phyloP scores from a whole-genome alignment of 306 rosid species.

The Acacia acuminata region DNA sequence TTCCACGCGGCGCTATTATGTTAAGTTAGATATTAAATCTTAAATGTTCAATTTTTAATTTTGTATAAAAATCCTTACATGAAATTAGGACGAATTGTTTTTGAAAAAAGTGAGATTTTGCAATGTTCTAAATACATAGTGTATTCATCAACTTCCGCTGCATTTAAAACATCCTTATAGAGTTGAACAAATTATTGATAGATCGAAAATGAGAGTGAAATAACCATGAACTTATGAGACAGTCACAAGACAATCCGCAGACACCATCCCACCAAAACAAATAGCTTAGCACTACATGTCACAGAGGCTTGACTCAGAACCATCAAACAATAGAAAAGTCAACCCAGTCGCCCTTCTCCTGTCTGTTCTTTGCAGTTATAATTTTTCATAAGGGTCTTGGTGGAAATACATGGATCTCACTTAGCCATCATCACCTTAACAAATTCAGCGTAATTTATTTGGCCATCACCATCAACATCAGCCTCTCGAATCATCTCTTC shows the following conservation, averaged over 20 bases:
- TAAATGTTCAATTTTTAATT: no score
- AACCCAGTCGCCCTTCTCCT: constrained; percentile 25
- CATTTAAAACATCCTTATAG: background rate
- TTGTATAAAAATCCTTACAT: no score
- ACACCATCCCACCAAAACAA: constrained; percentile 27
- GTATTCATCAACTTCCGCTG: background rate
- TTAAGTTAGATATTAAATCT: no score
- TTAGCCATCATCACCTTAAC: constrained; percentile 91
- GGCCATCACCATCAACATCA: constrained; percentile 87
- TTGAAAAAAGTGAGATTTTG: background rate
- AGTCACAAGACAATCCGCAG: constrained; percentile 42
- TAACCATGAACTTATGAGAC: constrained; percentile 12
- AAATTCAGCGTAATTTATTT: constrained; percentile 79
- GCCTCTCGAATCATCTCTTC: constrained; percentile 89
- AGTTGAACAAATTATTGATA: background rate
- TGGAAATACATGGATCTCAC: constrained; percentile 29
- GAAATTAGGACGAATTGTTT: no score
- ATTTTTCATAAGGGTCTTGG: constrained; percentile 22
- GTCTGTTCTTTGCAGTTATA: constrained; percentile 6
- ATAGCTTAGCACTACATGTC: constrained; percentile 29
- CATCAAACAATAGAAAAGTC: constrained; percentile 33
- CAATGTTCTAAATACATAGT: background rate
- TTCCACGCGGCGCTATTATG: no score
- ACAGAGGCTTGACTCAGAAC: constrained; percentile 30
- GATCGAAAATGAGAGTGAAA: constrained; percentile 9